phyloP scores from a whole-genome alignment of 257 asterid species.

The Catharanthus roseus region DNA sequence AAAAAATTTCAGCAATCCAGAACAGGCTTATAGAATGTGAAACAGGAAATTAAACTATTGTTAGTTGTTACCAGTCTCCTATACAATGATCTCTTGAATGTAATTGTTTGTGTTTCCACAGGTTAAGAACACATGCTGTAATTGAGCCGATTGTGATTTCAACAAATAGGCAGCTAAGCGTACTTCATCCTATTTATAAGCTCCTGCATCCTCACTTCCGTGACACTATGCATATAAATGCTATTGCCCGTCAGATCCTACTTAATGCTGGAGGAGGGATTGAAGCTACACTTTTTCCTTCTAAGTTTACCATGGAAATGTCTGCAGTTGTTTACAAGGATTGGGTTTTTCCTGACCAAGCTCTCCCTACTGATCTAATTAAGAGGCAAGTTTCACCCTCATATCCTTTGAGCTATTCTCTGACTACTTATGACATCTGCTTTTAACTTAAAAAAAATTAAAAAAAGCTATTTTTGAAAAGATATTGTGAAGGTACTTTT shows the following conservation, averaged over 20 bases:
- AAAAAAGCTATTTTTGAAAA: no score
- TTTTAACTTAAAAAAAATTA: no score
- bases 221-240: conserved; percentile 71
- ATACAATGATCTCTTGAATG: background rate
- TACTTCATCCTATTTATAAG: conserved; percentile 77
- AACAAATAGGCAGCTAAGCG: conserved; percentile 64
- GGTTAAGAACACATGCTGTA: conserved; percentile 71
- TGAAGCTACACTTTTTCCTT: conserved; percentile 57
- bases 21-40: no score
- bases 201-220: conserved; percentile 75
- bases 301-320: conserved; percentile 59
- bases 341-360: conserved; percentile 70
- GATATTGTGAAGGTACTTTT: no score
- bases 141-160: conserved; percentile 81
- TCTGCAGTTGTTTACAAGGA: conserved; percentile 48
- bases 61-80: background rate
- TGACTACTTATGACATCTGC: no score
- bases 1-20: no score
- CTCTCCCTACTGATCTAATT: conserved; percentile 68
- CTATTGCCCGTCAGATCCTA: conserved; percentile 60
- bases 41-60: background rate
- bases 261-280: conserved; percentile 57
- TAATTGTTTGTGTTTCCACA: conserved; percentile 15
- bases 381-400: conserved; percentile 39
- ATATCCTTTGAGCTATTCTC: no score